phyloP scores from a whole-genome alignment of 1,284 basidiomycete species.

The Neolentinus lepideus region DNA sequence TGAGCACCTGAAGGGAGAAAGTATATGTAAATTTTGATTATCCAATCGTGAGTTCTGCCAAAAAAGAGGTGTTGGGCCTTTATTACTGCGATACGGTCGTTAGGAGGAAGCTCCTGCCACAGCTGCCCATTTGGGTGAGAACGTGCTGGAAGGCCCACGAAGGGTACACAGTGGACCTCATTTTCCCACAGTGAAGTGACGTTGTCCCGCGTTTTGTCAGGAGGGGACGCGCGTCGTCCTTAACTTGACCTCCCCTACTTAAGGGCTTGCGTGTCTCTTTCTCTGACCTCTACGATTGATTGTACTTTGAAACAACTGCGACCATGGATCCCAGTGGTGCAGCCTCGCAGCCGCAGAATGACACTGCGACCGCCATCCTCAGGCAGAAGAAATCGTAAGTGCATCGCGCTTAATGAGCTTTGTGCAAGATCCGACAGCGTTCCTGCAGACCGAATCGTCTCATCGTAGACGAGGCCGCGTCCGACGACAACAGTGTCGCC shows the following conservation, averaged over 20 bases:
- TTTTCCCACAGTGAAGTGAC: constrained; percentile 30
- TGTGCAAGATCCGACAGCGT: constrained; percentile 3
- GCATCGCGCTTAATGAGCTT: neutral
- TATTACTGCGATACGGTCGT: neutral
- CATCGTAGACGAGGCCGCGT: constrained; percentile 86
- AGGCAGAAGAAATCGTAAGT: constrained; percentile 94
- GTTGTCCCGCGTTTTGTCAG: constrained; percentile 1
- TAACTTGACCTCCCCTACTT: constrained; percentile 8
- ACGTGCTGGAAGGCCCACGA: constrained; percentile 17
- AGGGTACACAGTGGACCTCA: constrained; percentile 6
- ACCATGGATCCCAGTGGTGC: constrained; percentile 66
- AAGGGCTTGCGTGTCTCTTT: constrained; percentile 13
- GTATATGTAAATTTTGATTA: too few species aligned
- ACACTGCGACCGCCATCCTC: constrained; percentile 90
- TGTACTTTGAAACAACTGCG: constrained; percentile 9
- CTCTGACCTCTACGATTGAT: constrained; percentile 7
- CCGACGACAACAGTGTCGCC: constrained; percentile 95
- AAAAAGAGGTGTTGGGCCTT: too few species aligned
- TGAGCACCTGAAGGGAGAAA: too few species aligned
- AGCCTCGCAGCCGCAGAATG: constrained; percentile 68
- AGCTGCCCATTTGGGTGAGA: constrained; percentile 3
- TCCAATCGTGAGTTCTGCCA: too few species aligned
- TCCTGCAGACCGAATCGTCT: constrained; percentile 81
- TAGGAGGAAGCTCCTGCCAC: neutral
- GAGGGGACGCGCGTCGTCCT: constrained; percentile 38